Conservation (phyloP, 306 rosid species). For the Echinosophora koreensis region DNA sequence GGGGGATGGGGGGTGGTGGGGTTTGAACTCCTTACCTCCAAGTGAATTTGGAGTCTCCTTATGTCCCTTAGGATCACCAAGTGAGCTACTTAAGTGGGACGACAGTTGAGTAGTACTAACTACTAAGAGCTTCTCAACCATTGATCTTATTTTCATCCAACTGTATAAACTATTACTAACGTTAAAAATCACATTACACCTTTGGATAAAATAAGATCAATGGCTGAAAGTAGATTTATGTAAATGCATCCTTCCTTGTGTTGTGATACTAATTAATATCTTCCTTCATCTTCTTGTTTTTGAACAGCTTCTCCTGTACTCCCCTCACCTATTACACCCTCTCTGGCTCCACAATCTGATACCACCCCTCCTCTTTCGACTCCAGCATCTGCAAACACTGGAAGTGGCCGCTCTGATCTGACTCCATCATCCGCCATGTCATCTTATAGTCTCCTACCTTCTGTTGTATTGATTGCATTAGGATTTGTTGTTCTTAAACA, state of each 20-base stretch:
- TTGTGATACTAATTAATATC: slow-evolving; percentile 29
- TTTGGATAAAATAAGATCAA: too few species aligned
- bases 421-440: slow-evolving; percentile 72
- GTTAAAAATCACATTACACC: too few species aligned
- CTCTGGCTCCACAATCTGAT: slow-evolving; percentile 73
- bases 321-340: slow-evolving; percentile 66
- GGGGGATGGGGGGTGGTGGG: too few species aligned
- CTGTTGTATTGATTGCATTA: slow-evolving; percentile 51
- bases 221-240: too few species aligned
- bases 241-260: too few species aligned
- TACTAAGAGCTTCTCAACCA: not conserved
- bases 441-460: slow-evolving; percentile 54
- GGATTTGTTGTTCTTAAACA: slow-evolving; percentile 44
- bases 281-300: slow-evolving; percentile 18
- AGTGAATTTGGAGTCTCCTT: too few species aligned
- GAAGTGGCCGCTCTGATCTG: slow-evolving; percentile 70
- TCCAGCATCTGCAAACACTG: slow-evolving; percentile 56
- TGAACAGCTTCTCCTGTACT: slow-evolving; percentile 62
- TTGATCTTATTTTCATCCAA: too few species aligned
- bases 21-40: too few species aligned
- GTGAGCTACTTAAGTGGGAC: too few species aligned
- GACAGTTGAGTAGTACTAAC: not conserved
- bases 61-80: too few species aligned
- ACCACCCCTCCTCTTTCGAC: slow-evolving; percentile 43
- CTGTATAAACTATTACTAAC: too few species aligned